Base-by-base conservation (phyloP, 192 early-diverging fungal species). In the Pilaira anomala region DNA sequence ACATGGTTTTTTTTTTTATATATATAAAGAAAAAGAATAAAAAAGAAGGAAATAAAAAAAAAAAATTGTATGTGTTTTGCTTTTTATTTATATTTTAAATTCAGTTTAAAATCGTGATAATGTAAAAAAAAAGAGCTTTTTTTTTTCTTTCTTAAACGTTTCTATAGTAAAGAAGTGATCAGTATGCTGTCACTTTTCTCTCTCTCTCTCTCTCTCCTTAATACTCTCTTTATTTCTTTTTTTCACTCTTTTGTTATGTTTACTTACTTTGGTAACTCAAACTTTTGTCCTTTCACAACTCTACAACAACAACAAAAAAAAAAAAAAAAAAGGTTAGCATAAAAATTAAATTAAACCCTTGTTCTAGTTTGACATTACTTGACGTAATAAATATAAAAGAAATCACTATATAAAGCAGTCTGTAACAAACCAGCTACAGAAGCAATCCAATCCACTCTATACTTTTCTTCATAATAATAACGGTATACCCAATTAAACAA, bases 401-500 rank as follows among this genome's bases (percentile, higher is more conserved):
- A 99, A 78, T 99, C 97, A 66, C 84, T 88, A 65, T 97, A 99
- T 3, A 99, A 77, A 18, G 85, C 91, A 2, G 97, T 99, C 76
- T 99, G 97, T 30, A 99, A 78, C 19, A 91, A 66, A 36, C 97
- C 97, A 30, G 96, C 89, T 42, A 94, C 50, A 79, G 93, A 93
- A 26, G 90, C 85, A 68, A 97, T 90, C 78, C 81, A 88, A 69
- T 98, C 96, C 7, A 52, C 36, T 7, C 19, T 44, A 21, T 46
- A 44, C 1, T 69, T 42, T 22, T 28, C 51, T 18, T 40, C 51
- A 58, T 13, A 40, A 12, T 42, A 42, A 74, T 88, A 96, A 41
- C 94, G 86, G 64, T 93, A 99, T 44, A 99, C 84, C 97, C 97
- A 99, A 74, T 99, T 99, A 24, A 82, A 71, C 18, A 96, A 68